phyloP scores from a whole-genome alignment of 2,329 filamentous ascomycete species.

The Aspergillus ibericus region DNA sequence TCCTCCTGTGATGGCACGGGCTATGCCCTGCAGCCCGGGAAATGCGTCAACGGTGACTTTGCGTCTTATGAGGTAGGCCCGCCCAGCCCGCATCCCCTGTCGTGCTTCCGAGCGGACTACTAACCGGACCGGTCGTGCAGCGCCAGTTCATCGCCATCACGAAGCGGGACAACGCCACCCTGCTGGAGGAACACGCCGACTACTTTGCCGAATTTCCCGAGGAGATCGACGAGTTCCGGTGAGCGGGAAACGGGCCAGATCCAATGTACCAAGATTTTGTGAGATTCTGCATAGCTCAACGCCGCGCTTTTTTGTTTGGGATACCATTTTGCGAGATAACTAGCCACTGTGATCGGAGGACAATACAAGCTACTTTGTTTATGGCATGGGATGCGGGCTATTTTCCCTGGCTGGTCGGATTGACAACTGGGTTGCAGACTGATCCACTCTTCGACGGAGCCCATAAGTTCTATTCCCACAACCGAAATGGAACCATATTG shows the following conservation, averaged over 20 bases:
- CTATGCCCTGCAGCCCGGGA: slow-evolving; percentile 5
- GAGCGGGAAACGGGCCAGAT: not conserved
- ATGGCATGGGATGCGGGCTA: not conserved
- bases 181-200: not conserved
- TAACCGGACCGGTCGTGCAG: not conserved
- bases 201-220: not conserved
- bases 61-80: not conserved
- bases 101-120: not conserved
- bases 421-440: not conserved
- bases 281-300: not conserved
- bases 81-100: not conserved
- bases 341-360: not conserved
- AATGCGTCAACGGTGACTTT: slow-evolving; percentile 1
- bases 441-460: too few species aligned
- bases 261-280: not conserved
- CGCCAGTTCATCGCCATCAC: not conserved
- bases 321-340: slow-evolving; percentile 3
- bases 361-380: not conserved
- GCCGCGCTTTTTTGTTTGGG: not conserved
- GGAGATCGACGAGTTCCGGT: not conserved
- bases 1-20: not conserved
- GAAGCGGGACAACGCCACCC: not conserved
- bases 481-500: too few species aligned
- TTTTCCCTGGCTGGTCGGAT: not conserved
- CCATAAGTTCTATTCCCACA: too few species aligned